Evolutionary conservation across 2,329 filamentous ascomycete species (phyloP).

Genomic region (Laburnicola sp.): DNA sequence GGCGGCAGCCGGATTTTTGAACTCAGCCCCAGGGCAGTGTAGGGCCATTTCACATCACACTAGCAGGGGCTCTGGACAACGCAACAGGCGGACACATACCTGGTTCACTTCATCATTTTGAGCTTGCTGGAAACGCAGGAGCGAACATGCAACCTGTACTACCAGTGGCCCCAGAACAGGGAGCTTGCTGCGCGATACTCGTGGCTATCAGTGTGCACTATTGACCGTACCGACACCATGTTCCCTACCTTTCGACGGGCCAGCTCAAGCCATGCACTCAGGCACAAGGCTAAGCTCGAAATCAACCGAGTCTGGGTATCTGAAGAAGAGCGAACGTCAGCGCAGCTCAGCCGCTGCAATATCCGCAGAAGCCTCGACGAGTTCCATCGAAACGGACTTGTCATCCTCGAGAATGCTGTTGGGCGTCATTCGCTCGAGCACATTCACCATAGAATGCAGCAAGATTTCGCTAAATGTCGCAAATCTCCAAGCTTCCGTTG

Average conservation of each 20-base stretch:
- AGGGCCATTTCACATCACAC: too few relatives aligned
- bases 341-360: constrained; percentile 5
- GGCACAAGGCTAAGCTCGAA: background rate
- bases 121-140: background rate
- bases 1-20: background rate
- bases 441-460: constrained; percentile 18
- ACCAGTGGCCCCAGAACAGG: background rate
- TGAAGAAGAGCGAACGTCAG: constrained; percentile 2
- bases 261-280: background rate
- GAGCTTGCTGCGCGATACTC: background rate
- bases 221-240: background rate
- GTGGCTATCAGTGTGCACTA: background rate
- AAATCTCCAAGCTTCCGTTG: constrained; percentile 15
- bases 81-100: background rate
- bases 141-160: background rate
- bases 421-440: constrained; percentile 14
- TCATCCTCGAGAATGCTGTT: constrained; percentile 24
- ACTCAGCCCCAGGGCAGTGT: background rate
- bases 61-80: background rate
- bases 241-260: background rate
- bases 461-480: constrained; percentile 6
- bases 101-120: background rate
- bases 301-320: constrained; percentile 5
- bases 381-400: constrained; percentile 23
- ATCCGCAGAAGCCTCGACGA: constrained; percentile 5